phyloP scores from a whole-genome alignment of 2,329 filamentous ascomycete species.

The Fusarium burgessii region DNA sequence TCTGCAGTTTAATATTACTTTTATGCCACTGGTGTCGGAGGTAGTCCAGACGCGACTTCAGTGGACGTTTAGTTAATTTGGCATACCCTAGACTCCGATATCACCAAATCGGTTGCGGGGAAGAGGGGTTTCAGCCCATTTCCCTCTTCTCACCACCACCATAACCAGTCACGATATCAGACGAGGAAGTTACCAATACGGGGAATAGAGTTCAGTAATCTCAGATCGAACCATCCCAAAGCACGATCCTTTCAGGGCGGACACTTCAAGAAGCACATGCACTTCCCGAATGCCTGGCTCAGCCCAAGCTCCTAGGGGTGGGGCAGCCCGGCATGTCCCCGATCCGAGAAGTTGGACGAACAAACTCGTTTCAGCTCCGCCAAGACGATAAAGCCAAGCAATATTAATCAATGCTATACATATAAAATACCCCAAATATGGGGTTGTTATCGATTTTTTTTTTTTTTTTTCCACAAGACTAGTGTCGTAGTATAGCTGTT shows the following conservation, averaged over 20 bases:
- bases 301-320: background rate
- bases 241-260: background rate
- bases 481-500: background rate
- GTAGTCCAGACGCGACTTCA: no score
- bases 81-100: background rate
- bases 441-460: background rate
- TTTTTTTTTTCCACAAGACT: no score
- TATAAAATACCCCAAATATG: background rate
- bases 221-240: background rate
- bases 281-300: background rate
- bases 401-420: constrained; percentile 20
- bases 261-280: background rate
- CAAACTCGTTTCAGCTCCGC: constrained; percentile 6
- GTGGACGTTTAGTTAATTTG: no score
- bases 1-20: no score
- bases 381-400: background rate
- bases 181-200: background rate
- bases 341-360: constrained; percentile 1
- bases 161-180: background rate
- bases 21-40: no score
- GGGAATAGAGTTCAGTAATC: background rate
- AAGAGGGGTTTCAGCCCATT: background rate
- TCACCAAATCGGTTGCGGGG: background rate
- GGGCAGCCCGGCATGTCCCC: background rate
- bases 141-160: background rate